phyloP scores from a whole-genome alignment of 2,329 filamentous ascomycete species.

The Rhexocercosporidium sp. region DNA sequence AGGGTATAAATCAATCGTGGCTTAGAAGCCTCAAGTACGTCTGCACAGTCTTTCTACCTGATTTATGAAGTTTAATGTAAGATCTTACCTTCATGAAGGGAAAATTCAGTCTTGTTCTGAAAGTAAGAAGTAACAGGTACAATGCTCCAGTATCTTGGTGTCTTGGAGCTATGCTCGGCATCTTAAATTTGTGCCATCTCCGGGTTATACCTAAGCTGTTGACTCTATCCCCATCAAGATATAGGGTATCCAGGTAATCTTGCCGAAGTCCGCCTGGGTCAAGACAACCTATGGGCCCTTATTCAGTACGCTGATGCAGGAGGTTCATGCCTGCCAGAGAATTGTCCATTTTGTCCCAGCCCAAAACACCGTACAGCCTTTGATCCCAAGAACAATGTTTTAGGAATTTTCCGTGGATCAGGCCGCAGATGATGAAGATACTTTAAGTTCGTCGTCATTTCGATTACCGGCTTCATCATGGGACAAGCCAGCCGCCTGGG shows the following conservation, averaged over 20 bases:
- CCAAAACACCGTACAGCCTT: neutral
- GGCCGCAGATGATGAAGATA: neutral
- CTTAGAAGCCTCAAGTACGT: neutral
- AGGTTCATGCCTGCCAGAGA: conserved; percentile 1
- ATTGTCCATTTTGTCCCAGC: no score
- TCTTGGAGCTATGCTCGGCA: neutral
- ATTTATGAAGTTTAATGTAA: neutral
- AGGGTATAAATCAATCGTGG: neutral
- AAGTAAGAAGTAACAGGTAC: neutral
- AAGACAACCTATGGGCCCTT: neutral
- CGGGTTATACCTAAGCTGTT: no score
- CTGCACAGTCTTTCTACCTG: neutral
- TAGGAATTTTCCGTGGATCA: neutral
- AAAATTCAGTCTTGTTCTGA: no score
- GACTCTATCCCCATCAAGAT: neutral
- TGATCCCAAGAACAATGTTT: neutral
- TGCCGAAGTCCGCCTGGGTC: neutral
- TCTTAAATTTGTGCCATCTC: neutral
- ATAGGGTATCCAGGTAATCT: neutral
- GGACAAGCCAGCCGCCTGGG: neutral
- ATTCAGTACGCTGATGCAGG: neutral
- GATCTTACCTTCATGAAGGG: neutral
- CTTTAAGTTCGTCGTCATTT: neutral
- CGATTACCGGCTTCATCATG: neutral
- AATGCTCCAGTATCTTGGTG: neutral